Base-by-base conservation (phyloP, 2,329 filamentous ascomycete genomes). In the Monosporascus ibericus region DNA sequence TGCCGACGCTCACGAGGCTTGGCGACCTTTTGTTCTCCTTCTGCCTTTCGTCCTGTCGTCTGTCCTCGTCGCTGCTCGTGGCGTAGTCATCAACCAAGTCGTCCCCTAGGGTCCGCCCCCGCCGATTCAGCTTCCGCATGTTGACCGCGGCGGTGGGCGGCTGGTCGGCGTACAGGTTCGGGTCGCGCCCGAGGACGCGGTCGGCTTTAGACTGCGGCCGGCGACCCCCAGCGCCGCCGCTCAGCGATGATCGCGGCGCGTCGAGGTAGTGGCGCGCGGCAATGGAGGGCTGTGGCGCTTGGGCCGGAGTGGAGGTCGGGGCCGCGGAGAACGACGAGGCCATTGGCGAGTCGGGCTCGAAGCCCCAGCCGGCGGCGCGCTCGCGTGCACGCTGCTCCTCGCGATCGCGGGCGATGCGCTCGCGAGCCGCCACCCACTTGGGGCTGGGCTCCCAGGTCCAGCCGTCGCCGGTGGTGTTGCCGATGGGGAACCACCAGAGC, bases 371-470 rank as follows among this genome's bases (percentile, higher is more conserved):
- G 15, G 86, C 85, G 27, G 76, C 80, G 18, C 79, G 72, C 67
- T 90, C 87, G 51, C 86, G 74, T 54, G 77, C 74, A 48, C 79
- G 76, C 65, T 89, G 86, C 48, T 79, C 74, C 50, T 81, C 75
- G 46, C 83, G 72, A 55, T 86, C 81, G 9, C 64, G 60, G 5
- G 74, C 72, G n/a, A 91, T 75, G 20, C 74, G 74, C 6, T 90
- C 85, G 44, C 85, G 77, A 4, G 86, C 87, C 37, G 85, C 83
- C 3, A 88, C 57, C 88, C 94, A 99, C 59, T 82, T 83, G 1
- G 82, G 78, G 64, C 85, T 95, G 1, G 92, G 81, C 63, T 96
- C 91, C 94, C 94, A 99, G 44, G 78, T 79, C 92, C 92, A 99
- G 22, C 94, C 94, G 68, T 99, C 90, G 36, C 92, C 92, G 0